A percentile compares a stretch with the other conserved stretches of the same genome.
Evolutionary conservation across 73 alveolate genomes (phyloP).

Genomic region (Paramecium octaurelia): DNA sequence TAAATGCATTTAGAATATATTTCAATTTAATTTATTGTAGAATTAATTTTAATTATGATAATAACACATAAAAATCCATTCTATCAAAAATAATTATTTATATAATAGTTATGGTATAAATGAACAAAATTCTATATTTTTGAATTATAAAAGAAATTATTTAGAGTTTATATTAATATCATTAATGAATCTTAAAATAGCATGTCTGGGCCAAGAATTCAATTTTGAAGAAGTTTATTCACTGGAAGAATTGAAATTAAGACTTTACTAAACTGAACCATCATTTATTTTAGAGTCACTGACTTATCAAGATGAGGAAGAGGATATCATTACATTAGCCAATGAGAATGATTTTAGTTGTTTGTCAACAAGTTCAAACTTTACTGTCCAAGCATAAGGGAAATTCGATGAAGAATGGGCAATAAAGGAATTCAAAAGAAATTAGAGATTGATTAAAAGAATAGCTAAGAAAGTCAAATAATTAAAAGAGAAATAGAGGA

Average conservation of each 20-base stretch:
- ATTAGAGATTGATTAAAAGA: neutral
- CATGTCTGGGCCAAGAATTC: neutral
- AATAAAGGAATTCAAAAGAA: neutral
- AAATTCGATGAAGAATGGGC: neutral
- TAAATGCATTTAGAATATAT: no score
- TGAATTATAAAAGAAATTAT: neutral
- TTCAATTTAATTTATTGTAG: neutral
- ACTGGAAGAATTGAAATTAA: neutral
- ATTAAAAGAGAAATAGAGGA: neutral
- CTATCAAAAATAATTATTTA: neutral
- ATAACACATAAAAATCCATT: neutral
- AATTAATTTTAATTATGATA: no score
- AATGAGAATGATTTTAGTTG: neutral
- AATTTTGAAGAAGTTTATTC: neutral
- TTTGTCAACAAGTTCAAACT: neutral
- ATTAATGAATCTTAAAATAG: neutral
- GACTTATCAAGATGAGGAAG: neutral
- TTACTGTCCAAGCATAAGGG: neutral
- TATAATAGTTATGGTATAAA: neutral
- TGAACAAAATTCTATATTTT: neutral
- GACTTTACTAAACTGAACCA: neutral
- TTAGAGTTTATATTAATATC: neutral
- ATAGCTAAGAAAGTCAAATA: neutral
- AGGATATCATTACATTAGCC: neutral
- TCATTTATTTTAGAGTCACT: neutral